Evolutionary conservation across 257 asterid genomes (phyloP).

Genomic region (Primulina eburnea): DNA sequence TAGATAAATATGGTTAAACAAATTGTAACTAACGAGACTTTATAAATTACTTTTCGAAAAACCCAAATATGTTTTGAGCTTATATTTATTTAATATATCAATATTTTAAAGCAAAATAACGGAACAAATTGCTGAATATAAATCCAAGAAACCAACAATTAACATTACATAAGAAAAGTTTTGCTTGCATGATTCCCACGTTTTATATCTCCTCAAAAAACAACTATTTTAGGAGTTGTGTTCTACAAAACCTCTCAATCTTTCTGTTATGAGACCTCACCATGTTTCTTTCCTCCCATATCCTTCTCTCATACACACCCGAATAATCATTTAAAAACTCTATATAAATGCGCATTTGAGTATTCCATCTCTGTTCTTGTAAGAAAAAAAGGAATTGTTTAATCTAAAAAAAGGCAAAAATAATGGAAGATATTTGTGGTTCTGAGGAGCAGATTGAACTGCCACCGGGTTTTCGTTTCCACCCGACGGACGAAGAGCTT

Average conservation of each 20-base stretch:
- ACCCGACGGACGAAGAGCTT: slow-evolving; percentile 76
- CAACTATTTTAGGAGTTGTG: slow-evolving; percentile 43
- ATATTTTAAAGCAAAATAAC: background rate
- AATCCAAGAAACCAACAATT: slow-evolving; percentile 20
- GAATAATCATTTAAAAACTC: slow-evolving; percentile 19
- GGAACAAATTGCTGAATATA: slow-evolving; percentile 19
- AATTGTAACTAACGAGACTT: slow-evolving; percentile 56
- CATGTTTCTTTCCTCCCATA: slow-evolving; percentile 21
- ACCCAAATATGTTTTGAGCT: no score
- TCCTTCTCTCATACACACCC: slow-evolving; percentile 12
- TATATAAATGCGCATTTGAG: slow-evolving; percentile 21
- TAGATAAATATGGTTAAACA: slow-evolving; percentile 62
- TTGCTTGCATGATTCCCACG: slow-evolving; percentile 40
- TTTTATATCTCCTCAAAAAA: slow-evolving; percentile 37
- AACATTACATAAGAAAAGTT: slow-evolving; percentile 18
- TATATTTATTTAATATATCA: background rate
- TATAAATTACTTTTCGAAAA: background rate
- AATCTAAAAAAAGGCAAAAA: background rate
- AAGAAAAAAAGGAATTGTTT: background rate
- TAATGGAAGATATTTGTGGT: slow-evolving; percentile 28
- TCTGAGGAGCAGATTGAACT: slow-evolving; percentile 41
- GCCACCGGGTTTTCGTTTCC: slow-evolving; percentile 80
- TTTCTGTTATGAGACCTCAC: slow-evolving; percentile 30
- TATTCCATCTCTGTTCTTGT: slow-evolving; percentile 14
- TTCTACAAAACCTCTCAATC: slow-evolving; percentile 36